Conservation (phyloP, 2,329 filamentous ascomycete genomes). For the Elsinoe ampelina region DNA sequence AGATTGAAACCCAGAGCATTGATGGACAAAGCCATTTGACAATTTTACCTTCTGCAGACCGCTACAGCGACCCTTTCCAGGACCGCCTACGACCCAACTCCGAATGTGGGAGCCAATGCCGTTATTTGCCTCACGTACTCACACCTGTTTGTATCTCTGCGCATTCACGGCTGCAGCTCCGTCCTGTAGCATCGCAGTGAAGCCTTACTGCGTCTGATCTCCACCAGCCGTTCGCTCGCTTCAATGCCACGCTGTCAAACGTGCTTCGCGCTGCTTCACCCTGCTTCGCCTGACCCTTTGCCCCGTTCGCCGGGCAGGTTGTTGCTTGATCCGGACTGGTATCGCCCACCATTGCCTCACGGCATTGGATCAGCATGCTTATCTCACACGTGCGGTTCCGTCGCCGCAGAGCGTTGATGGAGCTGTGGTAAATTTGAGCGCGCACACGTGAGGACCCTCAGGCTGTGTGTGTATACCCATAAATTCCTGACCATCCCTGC, state of each 20-base stretch:
- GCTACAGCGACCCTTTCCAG: not conserved
- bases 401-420: not conserved
- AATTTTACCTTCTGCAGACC: not conserved
- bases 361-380: not conserved
- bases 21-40: not conserved
- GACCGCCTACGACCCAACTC: not conserved
- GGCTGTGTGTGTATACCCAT: constrained; percentile 7
- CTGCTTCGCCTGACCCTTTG: constrained; percentile 5
- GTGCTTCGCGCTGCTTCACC: constrained; percentile 6
- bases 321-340: constrained; percentile 4
- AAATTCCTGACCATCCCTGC: constrained; percentile 6
- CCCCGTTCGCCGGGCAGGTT: not conserved
- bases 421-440: constrained; percentile 5
- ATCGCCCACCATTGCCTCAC: not conserved
- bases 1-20: not conserved
- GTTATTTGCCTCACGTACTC: not conserved
- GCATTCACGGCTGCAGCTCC: not conserved
- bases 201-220: not conserved
- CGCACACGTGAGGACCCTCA: not conserved
- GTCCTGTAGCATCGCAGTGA: not conserved
- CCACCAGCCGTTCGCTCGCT: not conserved
- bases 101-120: not conserved
- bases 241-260: constrained; percentile 7
- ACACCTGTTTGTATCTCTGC: not conserved
- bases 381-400: not conserved